phyloP scores from a whole-genome alignment of 495 filamentous ascomycete species.

The Mytilinidion resinicola region DNA sequence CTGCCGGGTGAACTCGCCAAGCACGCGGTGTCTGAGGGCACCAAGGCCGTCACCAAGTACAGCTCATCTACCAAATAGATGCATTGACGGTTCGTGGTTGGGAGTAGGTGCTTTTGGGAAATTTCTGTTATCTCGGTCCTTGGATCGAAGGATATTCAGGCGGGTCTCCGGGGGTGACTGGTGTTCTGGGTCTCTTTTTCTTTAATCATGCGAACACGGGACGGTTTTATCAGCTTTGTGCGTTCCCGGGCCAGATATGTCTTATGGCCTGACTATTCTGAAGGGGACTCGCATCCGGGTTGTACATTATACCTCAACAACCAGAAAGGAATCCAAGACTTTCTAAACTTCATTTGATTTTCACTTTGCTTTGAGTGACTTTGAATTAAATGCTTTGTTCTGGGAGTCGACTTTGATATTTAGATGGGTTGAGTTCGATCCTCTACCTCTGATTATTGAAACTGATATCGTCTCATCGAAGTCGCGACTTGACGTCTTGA shows the following conservation, averaged over 20 bases:
- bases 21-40: conserved; percentile 98
- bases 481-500: too few species aligned
- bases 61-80: conserved; percentile 97
- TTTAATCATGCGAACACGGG: conserved; percentile 38
- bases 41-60: conserved; percentile 99
- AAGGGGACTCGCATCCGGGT: conserved; percentile 14
- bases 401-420: too few species aligned
- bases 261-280: conserved; percentile 19
- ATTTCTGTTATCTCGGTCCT: conserved; percentile 20
- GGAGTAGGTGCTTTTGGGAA: conserved; percentile 11
- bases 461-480: too few species aligned
- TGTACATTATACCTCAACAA: conserved; percentile 31
- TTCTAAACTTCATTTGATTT: conserved; percentile 6
- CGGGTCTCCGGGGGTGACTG: conserved; percentile 29
- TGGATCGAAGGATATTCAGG: conserved; percentile 22
- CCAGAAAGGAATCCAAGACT: conserved; percentile 23
- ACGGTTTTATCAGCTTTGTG: conserved; percentile 26
- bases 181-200: conserved; percentile 33
- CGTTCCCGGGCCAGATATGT: conserved; percentile 19
- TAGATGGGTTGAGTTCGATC: too few species aligned
- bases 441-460: too few species aligned
- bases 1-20: conserved; percentile 98
- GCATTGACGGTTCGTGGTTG: neutral
- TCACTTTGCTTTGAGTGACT: neutral
- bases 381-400: too few species aligned